Base-by-base conservation (phyloP, 768 basidiomycete genomes). In the Astraeus odoratus region DNA sequence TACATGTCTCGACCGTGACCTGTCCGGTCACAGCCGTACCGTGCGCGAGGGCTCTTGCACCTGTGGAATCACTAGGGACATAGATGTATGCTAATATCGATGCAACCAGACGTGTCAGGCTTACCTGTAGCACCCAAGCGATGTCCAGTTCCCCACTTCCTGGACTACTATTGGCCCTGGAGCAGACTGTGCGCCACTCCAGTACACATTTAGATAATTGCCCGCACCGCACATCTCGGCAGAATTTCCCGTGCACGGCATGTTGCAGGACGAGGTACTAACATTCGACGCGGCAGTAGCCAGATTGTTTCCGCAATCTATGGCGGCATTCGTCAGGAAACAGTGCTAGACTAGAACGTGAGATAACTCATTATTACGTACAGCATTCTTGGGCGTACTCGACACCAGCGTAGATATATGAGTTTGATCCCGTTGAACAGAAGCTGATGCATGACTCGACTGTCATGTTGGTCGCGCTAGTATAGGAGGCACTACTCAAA, bases 51-150 rank as follows among this genome's bases (percentile, higher is more conserved):
- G 61, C 58, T 13, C 71, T 67, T 25, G 58, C 37, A 18, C 52
- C 55, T n/a, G 53, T 34, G 18, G 59, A 59, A 46, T 73, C 71
- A 34, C 68, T 71, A 47, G 37, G 9, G 37, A 15, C n/a, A 31
- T 15, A 13, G 16, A 23, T 18, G 8, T 8, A 13, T 48, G n/a
- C n/a, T n/a, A n/a, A n/a, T 24, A n/a, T 24, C 8, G 44, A 33
- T 43, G 22, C 10, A 36, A 30, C 23, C 1, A 26, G 2, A 8
- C 8, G 24, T 16, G 6, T 4, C 3, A 6, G 20, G 55, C 70
- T 48, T 54, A 83, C 85, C 67, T 81, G 66, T 76, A 86, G 58
- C 86, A 89, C 16, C 86, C 86, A 23, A 87, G 72, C 0, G 78
- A 81, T 5, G 65, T 57, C 85, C 86, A 88, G 24, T 73, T 66